phyloP scores from a whole-genome alignment of 345 rosid species.

The Anastatica hierochuntica region DNA sequence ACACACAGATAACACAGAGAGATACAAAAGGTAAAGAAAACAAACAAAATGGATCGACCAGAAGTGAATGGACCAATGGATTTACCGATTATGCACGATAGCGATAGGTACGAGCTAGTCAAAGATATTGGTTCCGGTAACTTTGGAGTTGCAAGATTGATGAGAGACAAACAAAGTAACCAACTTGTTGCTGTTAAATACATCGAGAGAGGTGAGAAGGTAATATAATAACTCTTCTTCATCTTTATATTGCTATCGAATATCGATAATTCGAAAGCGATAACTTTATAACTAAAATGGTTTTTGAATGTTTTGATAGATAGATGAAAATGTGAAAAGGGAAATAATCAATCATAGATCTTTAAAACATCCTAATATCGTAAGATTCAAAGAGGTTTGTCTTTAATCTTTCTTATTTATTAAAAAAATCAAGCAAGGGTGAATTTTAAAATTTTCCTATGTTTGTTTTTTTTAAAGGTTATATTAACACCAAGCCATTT shows the following conservation, averaged over 20 bases:
- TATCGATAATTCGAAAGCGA: no score
- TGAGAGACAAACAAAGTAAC: constrained; percentile 65
- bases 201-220: constrained; percentile 94
- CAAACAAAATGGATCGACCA: constrained; percentile 65
- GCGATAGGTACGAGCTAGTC: constrained; percentile 54
- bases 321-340: constrained; percentile 92
- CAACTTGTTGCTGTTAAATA: constrained; percentile 91
- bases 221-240: constrained; percentile 16
- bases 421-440: neutral
- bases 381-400: constrained; percentile 83
- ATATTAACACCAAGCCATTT: constrained; percentile 69
- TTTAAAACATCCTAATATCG: constrained; percentile 80
- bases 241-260: constrained; percentile 1
- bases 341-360: constrained; percentile 90
- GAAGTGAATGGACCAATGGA: constrained; percentile 76
- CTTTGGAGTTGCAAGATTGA: constrained; percentile 85
- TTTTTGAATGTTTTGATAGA: constrained; percentile 32
- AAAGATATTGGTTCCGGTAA: constrained; percentile 84
- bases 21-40: neutral
- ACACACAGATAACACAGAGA: neutral
- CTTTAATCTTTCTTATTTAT: neutral
- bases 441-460: neutral
- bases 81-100: constrained; percentile 35
- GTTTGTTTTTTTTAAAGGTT: constrained; percentile 41
- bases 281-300: no score